Evolutionary conservation across 169 alveolate species (phyloP), one percentile per base, ranked within the genome.

Genomic region (Besnoitia besnoiti): DNA sequence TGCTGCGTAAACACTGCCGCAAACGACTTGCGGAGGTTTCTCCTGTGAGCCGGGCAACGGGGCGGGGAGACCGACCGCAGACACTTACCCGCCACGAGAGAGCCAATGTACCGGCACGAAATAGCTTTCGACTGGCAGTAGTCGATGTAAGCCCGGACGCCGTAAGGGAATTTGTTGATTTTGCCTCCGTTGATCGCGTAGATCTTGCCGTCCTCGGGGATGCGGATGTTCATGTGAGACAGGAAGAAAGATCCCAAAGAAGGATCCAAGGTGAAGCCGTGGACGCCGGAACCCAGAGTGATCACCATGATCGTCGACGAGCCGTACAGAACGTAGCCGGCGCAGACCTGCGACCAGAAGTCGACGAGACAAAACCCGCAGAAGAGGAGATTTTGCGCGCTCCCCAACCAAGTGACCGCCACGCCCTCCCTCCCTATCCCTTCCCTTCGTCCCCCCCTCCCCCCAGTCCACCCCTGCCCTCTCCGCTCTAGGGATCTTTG

Each of bases 311-410:
- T 75, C 33, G 96, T 94, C 5, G 96, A 94, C 21, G 96, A 92
- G 50, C 97, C 97, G 84, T 95, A 95, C 30, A 95, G 73, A 90
- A 95, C 93, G 79, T 95, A 95, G 10, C 97, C 97, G 30, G 97
- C 96, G 40, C 96, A 96, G 40, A 88, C 46, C 92, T 88, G 67
- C 42, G 27, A 24, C 84, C 24, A 12, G 35, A 55, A 55, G 3
- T 27, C 10, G 30, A 24, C 30, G n/a, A 21, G 73, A 27, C 16
- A 24, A 55, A 21, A 55, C 7, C 0, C 7, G 49, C 59, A n/a
- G 33, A 40, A 39, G 40, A 44, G 55, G 7, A 16, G 21, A 10
- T 3, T 12, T 16, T 37, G 47, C 27, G 42, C 85, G 50, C 10
- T 0, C 0, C 19, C 35, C 14, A 37, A 19, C 8, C 8, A 14